Percentiles rank a stretch among this genome's conserved stretches.
Evolutionary conservation across 306 rosid genomes (phyloP).

Genomic region (Potentilla sterilis): DNA sequence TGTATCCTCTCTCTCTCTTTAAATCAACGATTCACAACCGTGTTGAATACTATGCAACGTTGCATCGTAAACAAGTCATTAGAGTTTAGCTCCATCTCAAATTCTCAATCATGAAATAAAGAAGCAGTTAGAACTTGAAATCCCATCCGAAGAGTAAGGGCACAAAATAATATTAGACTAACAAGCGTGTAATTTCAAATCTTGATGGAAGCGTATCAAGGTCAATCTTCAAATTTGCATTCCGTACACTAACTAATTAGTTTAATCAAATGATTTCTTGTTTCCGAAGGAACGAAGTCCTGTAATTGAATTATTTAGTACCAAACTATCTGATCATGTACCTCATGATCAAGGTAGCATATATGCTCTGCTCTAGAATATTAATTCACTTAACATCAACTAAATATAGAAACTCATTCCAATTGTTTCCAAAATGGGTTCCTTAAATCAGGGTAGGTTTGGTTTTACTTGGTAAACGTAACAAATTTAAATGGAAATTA

Average conservation of each 20-base stretch:
- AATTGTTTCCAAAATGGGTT: background rate
- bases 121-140: background rate
- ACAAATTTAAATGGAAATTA: background rate
- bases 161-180: background rate
- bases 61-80: too few species aligned
- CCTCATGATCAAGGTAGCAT: constrained; percentile 7
- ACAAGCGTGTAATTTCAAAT: background rate
- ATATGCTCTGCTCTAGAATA: background rate
- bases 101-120: background rate
- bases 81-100: too few species aligned
- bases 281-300: background rate
- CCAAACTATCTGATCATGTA: background rate
- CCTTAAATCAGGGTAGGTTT: background rate
- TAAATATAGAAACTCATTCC: background rate
- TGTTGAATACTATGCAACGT: too few species aligned
- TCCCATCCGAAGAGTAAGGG: background rate
- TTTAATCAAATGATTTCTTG: background rate
- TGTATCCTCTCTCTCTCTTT: too few species aligned
- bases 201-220: background rate
- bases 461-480: background rate
- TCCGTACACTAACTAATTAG: constrained; percentile 8
- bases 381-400: background rate
- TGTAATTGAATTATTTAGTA: background rate
- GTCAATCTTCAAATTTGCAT: background rate
- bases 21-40: too few species aligned